Evolutionary conservation across 495 filamentous ascomycete genomes (phyloP).

Genomic region (Xylona heveae): DNA sequence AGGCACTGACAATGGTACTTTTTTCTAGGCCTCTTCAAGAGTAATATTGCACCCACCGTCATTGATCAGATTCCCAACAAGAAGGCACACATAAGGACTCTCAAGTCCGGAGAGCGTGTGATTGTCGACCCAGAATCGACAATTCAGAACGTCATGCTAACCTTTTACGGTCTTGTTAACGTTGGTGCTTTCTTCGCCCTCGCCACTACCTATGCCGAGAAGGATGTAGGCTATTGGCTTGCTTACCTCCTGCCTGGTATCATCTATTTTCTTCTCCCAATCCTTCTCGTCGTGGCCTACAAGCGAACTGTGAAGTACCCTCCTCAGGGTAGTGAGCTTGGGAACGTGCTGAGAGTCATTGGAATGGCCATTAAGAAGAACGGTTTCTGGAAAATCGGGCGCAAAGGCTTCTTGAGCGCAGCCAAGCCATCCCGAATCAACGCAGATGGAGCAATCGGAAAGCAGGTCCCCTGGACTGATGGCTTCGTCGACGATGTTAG

Average conservation of each 20-base stretch:
- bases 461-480: slow-evolving; percentile 21
- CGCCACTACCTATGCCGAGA: slow-evolving; percentile 19
- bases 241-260: slow-evolving; percentile 18
- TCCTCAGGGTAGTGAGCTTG: slow-evolving; percentile 28
- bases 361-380: slow-evolving; percentile 29
- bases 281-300: slow-evolving; percentile 26
- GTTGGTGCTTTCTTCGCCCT: slow-evolving; percentile 19
- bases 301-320: slow-evolving; percentile 25
- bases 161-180: slow-evolving; percentile 20
- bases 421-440: slow-evolving; percentile 39
- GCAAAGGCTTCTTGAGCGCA: slow-evolving; percentile 37
- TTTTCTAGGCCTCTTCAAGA: too few species aligned
- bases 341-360: slow-evolving; percentile 32
- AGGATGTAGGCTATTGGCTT: slow-evolving; percentile 20
- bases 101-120: slow-evolving; percentile 20
- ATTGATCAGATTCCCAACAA: slow-evolving; percentile 16
- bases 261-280: slow-evolving; percentile 30
- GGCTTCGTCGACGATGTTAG: slow-evolving; percentile 25
- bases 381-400: slow-evolving; percentile 30
- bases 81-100: slow-evolving; percentile 14
- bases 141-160: slow-evolving; percentile 15
- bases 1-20: too few species aligned
- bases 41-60: slow-evolving; percentile 18
- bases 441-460: slow-evolving; percentile 22
- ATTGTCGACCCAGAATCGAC: slow-evolving; percentile 20